Base-by-base conservation (phyloP, 345 rosid species). In the Populus euphratica region DNA sequence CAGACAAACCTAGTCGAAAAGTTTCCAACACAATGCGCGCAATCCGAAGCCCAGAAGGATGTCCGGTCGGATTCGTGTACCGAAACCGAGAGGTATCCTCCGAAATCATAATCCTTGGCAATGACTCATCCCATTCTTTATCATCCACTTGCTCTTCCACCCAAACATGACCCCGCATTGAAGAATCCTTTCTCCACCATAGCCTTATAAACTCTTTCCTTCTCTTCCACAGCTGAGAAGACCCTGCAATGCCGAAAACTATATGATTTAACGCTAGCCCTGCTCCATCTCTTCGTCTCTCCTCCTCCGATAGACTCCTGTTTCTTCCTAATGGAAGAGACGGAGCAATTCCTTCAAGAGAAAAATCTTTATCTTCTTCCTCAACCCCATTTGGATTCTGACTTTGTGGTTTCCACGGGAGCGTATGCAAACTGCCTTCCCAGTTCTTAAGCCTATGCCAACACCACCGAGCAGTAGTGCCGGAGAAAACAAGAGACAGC, bases 171-270 rank as follows among this genome's bases (percentile, higher is more conserved):
- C 99, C 98, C 49, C 97, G 91, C 94, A 87, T 89, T 52, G 75
- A 83, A n/a, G 75, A 83, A n/a, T 73, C 61, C 41, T 90, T 87
- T 43, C 87, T 90, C 98, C 98, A 95, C 99, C 98, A 95, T 9
- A 95, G 87, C 83, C 94, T 82, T 73, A 95, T 86, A 25, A 90
- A 90, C 81, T 95, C 96, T 84, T 89, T 91, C 18, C 99, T 88
- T 1, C 82, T 88, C 71, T 86, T 83, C 99, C 98, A 95, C 8
- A 95, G 86, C 83, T 83, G 90, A 14, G 97, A 88, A 38, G 93
- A 95, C 77, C 96, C 94, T 0, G 99, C 99, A 35, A 95, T 93
- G n/a, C 99, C 99, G 64, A 95, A 95, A 70, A 95, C 80, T 68
- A 95, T 80, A 76, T 93, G 91, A 17, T 82, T 70, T 74, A 88